phyloP scores from a whole-genome alignment of 352 stramenopile genomes.

The Elongisporangium anandrum region DNA sequence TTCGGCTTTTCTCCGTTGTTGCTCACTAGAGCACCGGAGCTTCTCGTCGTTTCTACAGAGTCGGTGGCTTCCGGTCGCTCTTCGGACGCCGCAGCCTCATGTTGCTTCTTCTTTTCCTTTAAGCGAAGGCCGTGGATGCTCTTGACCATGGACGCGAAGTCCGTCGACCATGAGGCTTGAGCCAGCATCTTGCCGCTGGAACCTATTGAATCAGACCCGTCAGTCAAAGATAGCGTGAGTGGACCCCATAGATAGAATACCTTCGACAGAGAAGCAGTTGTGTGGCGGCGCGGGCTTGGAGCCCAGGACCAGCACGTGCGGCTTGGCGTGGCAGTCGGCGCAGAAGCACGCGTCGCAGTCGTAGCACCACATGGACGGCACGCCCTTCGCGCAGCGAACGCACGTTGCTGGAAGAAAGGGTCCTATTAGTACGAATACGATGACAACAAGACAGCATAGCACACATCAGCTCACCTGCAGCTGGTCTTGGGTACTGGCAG shows the following conservation, averaged over 20 bases:
- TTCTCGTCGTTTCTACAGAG: no score
- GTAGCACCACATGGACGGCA: conserved; percentile 53
- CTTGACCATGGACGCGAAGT: conserved; percentile 26
- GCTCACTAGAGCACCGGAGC: no score
- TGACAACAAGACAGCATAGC: background rate
- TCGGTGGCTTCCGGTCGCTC: background rate
- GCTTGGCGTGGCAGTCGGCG: conserved; percentile 39
- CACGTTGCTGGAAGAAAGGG: conserved; percentile 28
- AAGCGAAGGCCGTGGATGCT: conserved; percentile 24
- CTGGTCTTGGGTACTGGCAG: conserved; percentile 36
- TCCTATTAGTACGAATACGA: conserved; percentile 1
- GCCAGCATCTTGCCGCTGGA: conserved; percentile 44
- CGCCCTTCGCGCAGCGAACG: conserved; percentile 26
- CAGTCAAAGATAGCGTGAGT: background rate
- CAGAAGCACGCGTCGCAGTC: conserved; percentile 70
- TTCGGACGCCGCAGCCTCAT: background rate
- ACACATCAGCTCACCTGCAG: conserved; percentile 18
- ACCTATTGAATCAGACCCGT: no score
- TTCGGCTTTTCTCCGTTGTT: conserved; percentile 2
- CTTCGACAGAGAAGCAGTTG: conserved; percentile 52
- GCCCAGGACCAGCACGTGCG: conserved; percentile 44
- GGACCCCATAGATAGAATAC: conserved; percentile 2
- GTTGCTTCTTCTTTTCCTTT: conserved; percentile 17
- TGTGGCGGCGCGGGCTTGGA: conserved; percentile 23
- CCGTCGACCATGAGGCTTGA: conserved; percentile 34